These are phyloP conservation scores for Crataegus laevigata DNA, from an alignment of 306 rosid genomes.

Conservation along the genomic window DNA sequence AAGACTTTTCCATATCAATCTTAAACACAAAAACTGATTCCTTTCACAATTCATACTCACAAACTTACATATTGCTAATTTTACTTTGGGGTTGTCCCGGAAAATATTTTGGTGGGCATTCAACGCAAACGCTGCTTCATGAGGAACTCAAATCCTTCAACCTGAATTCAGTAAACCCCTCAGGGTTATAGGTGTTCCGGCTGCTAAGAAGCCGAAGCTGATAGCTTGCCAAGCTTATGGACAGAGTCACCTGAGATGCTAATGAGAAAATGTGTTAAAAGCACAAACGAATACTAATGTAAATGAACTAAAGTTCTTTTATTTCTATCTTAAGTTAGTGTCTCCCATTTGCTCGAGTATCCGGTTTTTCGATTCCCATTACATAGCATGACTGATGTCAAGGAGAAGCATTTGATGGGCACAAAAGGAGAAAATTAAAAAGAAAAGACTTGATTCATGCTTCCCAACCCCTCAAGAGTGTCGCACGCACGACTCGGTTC, in stretches of 20 bases:
- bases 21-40: too few relatives aligned
- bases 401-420: neutral
- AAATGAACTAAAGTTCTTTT: neutral
- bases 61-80: too few relatives aligned
- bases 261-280: neutral
- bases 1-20: too few relatives aligned
- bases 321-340: neutral
- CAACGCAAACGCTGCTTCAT: too few relatives aligned
- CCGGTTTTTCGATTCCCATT: neutral
- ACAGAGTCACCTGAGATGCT: neutral
- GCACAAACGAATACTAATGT: too few relatives aligned
- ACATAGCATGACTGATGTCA: neutral
- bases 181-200: too few relatives aligned
- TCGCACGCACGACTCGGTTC: slow-evolving; percentile 69
- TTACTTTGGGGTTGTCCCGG: too few relatives aligned
- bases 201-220: neutral
- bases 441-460: slow-evolving; percentile 32
- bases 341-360: neutral
- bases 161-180: neutral
- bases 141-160: too few relatives aligned
- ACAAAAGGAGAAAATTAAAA: neutral
- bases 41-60: too few relatives aligned
- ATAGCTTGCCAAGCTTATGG: neutral
- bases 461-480: slow-evolving; percentile 74
- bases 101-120: too few relatives aligned